Conservation (phyloP, 352 stramenopile genomes). For the Phytophthora uliginosa region DNA sequence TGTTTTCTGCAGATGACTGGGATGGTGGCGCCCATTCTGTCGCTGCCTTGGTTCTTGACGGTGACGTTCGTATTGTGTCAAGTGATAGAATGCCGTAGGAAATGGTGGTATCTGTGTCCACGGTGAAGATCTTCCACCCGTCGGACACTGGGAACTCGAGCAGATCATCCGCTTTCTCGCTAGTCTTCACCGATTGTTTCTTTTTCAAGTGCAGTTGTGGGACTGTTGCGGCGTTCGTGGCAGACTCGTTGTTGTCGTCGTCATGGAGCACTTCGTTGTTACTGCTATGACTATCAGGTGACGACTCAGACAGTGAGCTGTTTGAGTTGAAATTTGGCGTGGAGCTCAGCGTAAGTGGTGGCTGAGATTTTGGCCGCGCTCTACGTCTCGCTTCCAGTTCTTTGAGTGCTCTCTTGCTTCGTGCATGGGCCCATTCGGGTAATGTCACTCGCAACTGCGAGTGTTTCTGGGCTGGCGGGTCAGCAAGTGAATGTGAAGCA, state of each 20-base stretch:
- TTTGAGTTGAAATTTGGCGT: slow-evolving; percentile 29
- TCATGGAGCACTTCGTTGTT: slow-evolving; percentile 29
- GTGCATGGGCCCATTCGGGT: slow-evolving; percentile 68
- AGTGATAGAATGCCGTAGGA: slow-evolving; percentile 64
- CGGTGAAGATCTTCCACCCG: slow-evolving; percentile 49
- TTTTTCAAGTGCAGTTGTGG: slow-evolving; percentile 25
- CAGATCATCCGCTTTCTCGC: slow-evolving; percentile 20
- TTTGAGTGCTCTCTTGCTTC: slow-evolving; percentile 74
- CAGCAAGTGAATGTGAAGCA: slow-evolving; percentile 16
- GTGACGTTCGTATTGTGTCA: slow-evolving; percentile 28
- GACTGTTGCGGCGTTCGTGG: not conserved
- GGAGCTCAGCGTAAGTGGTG: slow-evolving; percentile 31
- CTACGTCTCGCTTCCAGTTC: slow-evolving; percentile 53
- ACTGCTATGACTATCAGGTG: slow-evolving; percentile 11
- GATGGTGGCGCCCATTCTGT: slow-evolving; percentile 9
- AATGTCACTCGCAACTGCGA: slow-evolving; percentile 41
- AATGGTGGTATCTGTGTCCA: slow-evolving; percentile 56
- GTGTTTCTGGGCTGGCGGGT: slow-evolving; percentile 24
- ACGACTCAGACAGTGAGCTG: slow-evolving; percentile 20
- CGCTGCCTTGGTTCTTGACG: slow-evolving; percentile 6
- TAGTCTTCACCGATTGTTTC: slow-evolving; percentile 18
- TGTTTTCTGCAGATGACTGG: slow-evolving; percentile 13
- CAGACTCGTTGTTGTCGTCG: slow-evolving; percentile 17
- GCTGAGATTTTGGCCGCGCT: slow-evolving; percentile 15
- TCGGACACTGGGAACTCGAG: slow-evolving; percentile 54